Base-by-base conservation (phyloP, 225 moss, liverwort and hornwort genomes). In the Physcomitrium patens region DNA sequence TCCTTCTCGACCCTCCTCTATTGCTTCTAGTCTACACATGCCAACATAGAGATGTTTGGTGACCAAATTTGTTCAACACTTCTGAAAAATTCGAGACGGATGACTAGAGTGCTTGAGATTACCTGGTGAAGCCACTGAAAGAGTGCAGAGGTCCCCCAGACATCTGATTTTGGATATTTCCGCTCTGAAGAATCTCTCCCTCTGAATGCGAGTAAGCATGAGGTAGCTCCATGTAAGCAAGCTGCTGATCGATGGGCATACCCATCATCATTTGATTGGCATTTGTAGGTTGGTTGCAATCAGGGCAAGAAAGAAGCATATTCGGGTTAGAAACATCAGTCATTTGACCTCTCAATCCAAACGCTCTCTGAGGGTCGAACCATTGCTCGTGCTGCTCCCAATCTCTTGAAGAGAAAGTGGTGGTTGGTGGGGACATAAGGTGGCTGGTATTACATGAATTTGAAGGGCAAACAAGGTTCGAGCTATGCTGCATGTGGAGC, bases 291-390 rank as follows among this genome's bases (percentile, higher is more conserved):
- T 71, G 69, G 17, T 75, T 56, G 44, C 82, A 87, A 53, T 63
- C 56, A 4, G 87, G 82, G 19, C 87, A 87, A 68, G 60, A 12
- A 10, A 80, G 10, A 0, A 60, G 2, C 0, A 6, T 20, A n/a
- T 65, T 26, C 12, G 19, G 15, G 0, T 63, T 73, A 20, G 5
- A 27, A 42, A 46, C 19, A 12, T 53, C 14, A 45, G 43, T 47
- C 11, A 73, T 18, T 51, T 61, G 31, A 13, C 41, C 65, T 27
- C 27, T 74, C 14, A 82, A 77, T 42, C 79, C 77, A 41, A 81
- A 84, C 45, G 43, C 10, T 67, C 84, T 84, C 7, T 74, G 79
- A 20, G 74, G 2, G 31, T 84, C 16, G 17, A 60, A n/a, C 80
- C 77, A 77, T 46, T 66, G 48, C 12, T 4, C 16, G 9, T 63